phyloP scores from a whole-genome alignment of 768 basidiomycete species.

The Trametes cingulata region DNA sequence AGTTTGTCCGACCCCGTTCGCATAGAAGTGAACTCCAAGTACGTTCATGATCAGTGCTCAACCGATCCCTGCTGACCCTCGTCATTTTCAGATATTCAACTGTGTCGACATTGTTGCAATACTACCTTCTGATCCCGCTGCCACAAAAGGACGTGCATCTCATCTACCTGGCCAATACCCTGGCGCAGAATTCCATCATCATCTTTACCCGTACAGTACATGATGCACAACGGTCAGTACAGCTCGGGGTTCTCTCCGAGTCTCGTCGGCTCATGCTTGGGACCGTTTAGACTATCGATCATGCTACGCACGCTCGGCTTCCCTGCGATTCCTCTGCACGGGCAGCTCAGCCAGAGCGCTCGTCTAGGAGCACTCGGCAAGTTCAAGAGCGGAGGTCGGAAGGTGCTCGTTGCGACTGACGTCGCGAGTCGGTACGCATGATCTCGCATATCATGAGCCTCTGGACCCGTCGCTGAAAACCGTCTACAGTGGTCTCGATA shows the following conservation, averaged over 20 bases:
- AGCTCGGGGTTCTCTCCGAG: background rate
- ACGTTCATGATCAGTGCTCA: constrained; percentile 30
- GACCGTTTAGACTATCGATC: constrained; percentile 66
- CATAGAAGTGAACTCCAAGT: constrained; percentile 94
- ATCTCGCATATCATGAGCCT: background rate
- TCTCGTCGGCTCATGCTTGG: background rate
- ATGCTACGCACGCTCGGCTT: constrained; percentile 90
- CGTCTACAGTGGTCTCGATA: constrained; percentile 78
- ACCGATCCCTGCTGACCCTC: background rate
- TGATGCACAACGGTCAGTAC: constrained; percentile 78
- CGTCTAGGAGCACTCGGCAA: constrained; percentile 91
- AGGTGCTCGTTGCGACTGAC: constrained; percentile 93
- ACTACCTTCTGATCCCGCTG: constrained; percentile 92
- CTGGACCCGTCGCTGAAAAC: background rate
- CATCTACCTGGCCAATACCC: constrained; percentile 82
- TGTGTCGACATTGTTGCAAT: constrained; percentile 91
- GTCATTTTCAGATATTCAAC: constrained; percentile 81
- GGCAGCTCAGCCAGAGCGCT: constrained; percentile 91
- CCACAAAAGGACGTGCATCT: constrained; percentile 91
- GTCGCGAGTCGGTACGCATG: constrained; percentile 81
- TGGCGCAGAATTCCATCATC: constrained; percentile 92
- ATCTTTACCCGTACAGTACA: constrained; percentile 96
- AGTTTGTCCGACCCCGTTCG: constrained; percentile 91
- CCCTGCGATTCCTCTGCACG: constrained; percentile 93
- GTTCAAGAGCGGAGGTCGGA: constrained; percentile 93